Percentiles rank a stretch among this genome's conserved stretches.
Conservation (phyloP, 2,329 filamentous ascomycete genomes). For the Aaosphaeria arxii region DNA sequence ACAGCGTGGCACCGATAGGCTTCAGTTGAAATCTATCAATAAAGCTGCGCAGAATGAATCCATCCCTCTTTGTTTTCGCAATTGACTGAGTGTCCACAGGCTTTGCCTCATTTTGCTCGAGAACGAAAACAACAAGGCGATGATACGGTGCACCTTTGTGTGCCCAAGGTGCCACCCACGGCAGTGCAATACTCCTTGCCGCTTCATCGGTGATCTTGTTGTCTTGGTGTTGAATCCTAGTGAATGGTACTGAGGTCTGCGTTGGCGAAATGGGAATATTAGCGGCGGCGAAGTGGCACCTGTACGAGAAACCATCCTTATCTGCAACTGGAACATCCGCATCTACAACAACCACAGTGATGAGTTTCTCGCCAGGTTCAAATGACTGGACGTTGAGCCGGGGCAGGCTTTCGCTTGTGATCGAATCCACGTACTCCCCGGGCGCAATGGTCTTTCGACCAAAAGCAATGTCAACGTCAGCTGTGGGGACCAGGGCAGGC, state of each 20-base stretch:
- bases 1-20: conserved; percentile 80
- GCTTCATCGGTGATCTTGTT: conserved; percentile 46
- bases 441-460: conserved; percentile 66
- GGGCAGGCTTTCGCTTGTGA: conserved; percentile 69
- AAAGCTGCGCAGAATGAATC: conserved; percentile 74
- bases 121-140: conserved; percentile 76
- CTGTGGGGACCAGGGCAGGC: conserved; percentile 70
- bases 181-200: conserved; percentile 61
- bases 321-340: conserved; percentile 82
- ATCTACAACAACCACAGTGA: conserved; percentile 84
- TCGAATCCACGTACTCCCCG: conserved; percentile 74
- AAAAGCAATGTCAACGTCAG: conserved; percentile 82
- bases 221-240: conserved; percentile 28
- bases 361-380: conserved; percentile 73
- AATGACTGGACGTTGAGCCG: conserved; percentile 83
- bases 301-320: conserved; percentile 71
- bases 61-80: conserved; percentile 69
- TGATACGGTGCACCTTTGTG: conserved; percentile 93
- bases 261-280: conserved; percentile 66
- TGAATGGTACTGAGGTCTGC: conserved; percentile 30
- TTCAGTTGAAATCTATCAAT: conserved; percentile 65
- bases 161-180: conserved; percentile 82
- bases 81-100: conserved; percentile 54
- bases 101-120: conserved; percentile 68
- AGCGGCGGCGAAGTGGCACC: conserved; percentile 83